These are phyloP conservation scores for Leccinum fallax DNA, from an alignment of 1,284 basidiomycete genomes.

Conservation along the genomic window DNA sequence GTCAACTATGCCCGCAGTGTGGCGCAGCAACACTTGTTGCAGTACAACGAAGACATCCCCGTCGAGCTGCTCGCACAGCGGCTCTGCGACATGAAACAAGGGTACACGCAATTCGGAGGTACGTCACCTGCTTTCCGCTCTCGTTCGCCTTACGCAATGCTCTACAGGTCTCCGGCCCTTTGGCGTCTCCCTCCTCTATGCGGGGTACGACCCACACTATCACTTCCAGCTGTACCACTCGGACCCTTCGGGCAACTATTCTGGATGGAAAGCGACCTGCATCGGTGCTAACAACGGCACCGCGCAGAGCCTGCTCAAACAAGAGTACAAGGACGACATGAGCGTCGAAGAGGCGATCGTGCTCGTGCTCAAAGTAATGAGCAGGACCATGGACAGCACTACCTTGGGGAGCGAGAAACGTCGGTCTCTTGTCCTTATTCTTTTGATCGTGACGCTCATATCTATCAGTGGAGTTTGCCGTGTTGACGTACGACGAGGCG, in stretches of 20 bases:
- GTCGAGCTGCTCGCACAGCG: conserved; percentile 95
- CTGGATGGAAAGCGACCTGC: conserved; percentile 98
- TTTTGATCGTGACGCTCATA: conserved; percentile 3
- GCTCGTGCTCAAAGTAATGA: conserved; percentile 92
- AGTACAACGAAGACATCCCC: conserved; percentile 97
- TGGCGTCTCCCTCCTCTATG: conserved; percentile 95
- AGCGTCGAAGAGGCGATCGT: conserved; percentile 89
- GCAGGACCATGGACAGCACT: conserved; percentile 99
- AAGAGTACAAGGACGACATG: conserved; percentile 98
- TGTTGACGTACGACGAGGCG: conserved; percentile 80
- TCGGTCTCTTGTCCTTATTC: conserved; percentile 43
- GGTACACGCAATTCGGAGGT: conserved; percentile 98
- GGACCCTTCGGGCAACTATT: conserved; percentile 98
- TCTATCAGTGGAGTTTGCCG: conserved; percentile 89
- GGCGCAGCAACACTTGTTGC: conserved; percentile 87
- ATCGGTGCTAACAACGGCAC: conserved; percentile 97
- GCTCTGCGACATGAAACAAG: conserved; percentile 97
- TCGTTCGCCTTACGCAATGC: background rate
- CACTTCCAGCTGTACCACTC: conserved; percentile 98
- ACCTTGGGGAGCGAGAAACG: conserved; percentile 94
- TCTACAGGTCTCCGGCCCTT: conserved; percentile 89
- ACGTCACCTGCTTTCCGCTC: conserved; percentile 25
- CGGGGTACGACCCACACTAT: conserved; percentile 96
- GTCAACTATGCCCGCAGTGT: conserved; percentile 93
- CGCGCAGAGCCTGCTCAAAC: conserved; percentile 91